A percentile compares a stretch with the other conserved stretches of the same genome.
Evolutionary conservation across 1,139 yeast species (phyloP).

Genomic region (Suhomyces yuchorum): DNA sequence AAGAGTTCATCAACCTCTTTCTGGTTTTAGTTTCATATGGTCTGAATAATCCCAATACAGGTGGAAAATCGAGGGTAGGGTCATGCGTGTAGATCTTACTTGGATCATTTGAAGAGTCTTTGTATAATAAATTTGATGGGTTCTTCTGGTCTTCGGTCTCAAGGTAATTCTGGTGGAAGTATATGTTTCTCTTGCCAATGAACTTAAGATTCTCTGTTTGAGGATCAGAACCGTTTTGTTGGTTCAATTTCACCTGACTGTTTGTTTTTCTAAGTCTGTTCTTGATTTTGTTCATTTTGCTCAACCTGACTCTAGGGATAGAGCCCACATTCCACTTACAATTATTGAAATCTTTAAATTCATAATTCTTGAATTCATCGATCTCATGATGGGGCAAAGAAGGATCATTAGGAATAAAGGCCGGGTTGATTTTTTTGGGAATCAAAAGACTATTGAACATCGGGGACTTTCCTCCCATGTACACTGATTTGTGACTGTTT

Average conservation of each 20-base stretch:
- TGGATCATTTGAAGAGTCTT: constrained; percentile 23
- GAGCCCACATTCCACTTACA: constrained; percentile 48
- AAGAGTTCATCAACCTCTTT: constrained; percentile 38
- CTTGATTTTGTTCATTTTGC: constrained; percentile 17
- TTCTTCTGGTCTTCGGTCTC: constrained; percentile 20
- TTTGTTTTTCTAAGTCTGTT: constrained; percentile 11
- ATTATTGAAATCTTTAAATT: constrained; percentile 31
- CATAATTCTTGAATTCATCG: constrained; percentile 30
- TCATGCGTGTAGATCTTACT: constrained; percentile 38
- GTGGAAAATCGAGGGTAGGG: constrained; percentile 31
- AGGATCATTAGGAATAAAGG: constrained; percentile 25
- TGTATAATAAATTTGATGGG: constrained; percentile 25
- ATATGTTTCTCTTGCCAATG: constrained; percentile 24
- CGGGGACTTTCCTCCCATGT: constrained; percentile 8
- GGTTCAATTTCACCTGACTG: constrained; percentile 10
- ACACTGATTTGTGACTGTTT: constrained; percentile 7
- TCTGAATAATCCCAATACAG: constrained; percentile 53
- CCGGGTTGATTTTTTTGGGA: constrained; percentile 29
- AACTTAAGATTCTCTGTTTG: constrained; percentile 16
- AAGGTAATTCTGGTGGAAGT: constrained; percentile 26
- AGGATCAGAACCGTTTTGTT: constrained; percentile 4
- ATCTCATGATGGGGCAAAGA: constrained; percentile 1
- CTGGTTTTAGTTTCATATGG: constrained; percentile 52
- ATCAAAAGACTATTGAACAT: constrained; percentile 32
- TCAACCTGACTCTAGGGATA: constrained; percentile 38